Percentiles rank a stretch among this genome's conserved stretches.
These are phyloP conservation scores for Trichoderma atrobrunneum DNA, from an alignment of 2,329 filamentous ascomycete genomes.

Conservation along the genomic window DNA sequence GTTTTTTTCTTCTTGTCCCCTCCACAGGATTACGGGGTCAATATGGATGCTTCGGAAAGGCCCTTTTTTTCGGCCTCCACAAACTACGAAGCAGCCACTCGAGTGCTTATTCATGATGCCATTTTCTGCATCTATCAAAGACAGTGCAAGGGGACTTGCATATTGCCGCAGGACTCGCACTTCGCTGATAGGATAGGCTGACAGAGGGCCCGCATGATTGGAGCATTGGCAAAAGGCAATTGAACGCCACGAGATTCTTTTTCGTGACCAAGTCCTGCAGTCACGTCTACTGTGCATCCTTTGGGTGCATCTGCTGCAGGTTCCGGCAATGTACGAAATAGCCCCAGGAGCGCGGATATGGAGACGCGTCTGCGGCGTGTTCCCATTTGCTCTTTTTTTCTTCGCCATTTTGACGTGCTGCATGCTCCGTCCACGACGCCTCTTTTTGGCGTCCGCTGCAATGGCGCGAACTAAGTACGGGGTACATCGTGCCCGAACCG, in stretches of 20 bases:
- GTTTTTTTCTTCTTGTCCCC: not conserved
- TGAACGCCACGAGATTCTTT: not conserved
- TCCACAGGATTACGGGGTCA: constrained; percentile 9
- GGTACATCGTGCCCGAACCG: constrained; percentile 8
- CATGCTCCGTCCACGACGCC: not conserved
- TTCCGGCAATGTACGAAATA: not conserved
- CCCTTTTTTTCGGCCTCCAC: not conserved
- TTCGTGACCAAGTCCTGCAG: not conserved
- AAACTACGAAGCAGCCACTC: not conserved
- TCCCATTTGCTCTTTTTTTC: not conserved
- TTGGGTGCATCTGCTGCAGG: not conserved
- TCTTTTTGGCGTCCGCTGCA: constrained; percentile 1
- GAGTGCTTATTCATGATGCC: not conserved
- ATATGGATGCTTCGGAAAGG: constrained; percentile 10
- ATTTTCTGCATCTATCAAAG: not conserved
- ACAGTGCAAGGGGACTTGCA: not conserved
- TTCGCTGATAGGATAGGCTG: not conserved
- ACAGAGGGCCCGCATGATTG: not conserved
- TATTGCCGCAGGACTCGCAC: not conserved
- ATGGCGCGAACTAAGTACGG: not conserved
- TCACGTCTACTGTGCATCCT: not conserved
- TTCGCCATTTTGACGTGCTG: not conserved
- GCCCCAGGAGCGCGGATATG: constrained; percentile 2
- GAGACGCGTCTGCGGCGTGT: constrained; percentile 12
- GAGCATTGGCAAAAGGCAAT: not conserved